phyloP scores from a whole-genome alignment of 192 early-diverging fungal species.

The Coemansia sp. region DNA sequence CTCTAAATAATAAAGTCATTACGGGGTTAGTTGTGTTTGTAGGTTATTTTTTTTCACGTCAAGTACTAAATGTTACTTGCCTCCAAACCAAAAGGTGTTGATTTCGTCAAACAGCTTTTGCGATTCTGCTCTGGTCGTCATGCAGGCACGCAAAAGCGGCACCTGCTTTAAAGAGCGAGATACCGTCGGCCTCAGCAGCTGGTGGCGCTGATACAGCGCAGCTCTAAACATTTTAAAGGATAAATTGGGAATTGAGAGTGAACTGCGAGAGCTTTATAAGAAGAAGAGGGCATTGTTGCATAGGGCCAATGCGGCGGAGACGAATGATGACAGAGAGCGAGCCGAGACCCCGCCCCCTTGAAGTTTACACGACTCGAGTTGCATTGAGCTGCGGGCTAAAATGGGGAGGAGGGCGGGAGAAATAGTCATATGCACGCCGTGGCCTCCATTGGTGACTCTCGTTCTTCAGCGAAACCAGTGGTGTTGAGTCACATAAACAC shows the following conservation, averaged over 20 bases:
- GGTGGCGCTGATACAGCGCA: background rate
- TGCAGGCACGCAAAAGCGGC: background rate
- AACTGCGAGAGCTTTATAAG: background rate
- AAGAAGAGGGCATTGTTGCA: too few relatives aligned
- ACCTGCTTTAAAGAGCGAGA: background rate
- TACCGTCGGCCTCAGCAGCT: background rate
- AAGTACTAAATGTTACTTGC: slow-evolving; percentile 14
- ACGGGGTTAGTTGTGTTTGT: background rate
- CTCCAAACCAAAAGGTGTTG: slow-evolving; percentile 43
- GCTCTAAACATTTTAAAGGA: slow-evolving; percentile 1
- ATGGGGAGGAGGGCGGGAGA: too few relatives aligned
- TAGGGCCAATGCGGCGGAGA: background rate
- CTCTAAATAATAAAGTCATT: slow-evolving; percentile 5
- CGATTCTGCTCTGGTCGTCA: slow-evolving; percentile 25
- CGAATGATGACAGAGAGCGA: background rate
- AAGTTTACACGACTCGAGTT: background rate
- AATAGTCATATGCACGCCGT: too few relatives aligned
- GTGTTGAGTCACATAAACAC: too few relatives aligned
- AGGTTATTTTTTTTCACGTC: background rate
- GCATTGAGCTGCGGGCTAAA: background rate
- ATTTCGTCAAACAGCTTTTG: slow-evolving; percentile 33
- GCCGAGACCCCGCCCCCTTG: too few relatives aligned
- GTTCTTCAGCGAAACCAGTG: too few relatives aligned
- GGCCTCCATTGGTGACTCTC: too few relatives aligned
- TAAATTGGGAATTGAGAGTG: background rate